Base-by-base conservation (phyloP, 768 basidiomycete genomes). In the Boletus reticulatus region DNA sequence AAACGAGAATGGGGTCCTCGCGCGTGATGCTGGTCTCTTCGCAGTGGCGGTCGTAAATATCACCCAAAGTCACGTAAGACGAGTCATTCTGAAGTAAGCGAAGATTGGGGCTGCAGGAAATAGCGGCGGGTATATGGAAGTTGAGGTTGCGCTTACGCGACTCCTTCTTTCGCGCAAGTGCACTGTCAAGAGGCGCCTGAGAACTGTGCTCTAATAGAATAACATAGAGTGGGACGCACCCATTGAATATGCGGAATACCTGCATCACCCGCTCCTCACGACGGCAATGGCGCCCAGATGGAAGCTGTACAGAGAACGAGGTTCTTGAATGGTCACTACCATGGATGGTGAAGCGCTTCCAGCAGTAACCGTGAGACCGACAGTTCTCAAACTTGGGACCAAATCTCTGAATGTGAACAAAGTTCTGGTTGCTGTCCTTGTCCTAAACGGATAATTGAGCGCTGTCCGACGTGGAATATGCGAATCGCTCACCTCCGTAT, bases 251-350 rank as follows among this genome's bases (percentile, higher is more conserved):
- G n/a, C 97, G 84, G 75, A 96, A 89, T 19, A 97, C 74, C 64
- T 98, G 94, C 71, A 89, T 88, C 43, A 96, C 84, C 48, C 92
- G 80, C 65, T 99, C 96, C 74, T 99, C 96, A 32, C 97, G 82
- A 24, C 97, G 87, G 62, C 86, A 88, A 62, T 91, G 89, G 19
- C 94, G 81, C 49, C 85, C 84, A 34, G 89, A 85, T 11, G 95
- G 94, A 47, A 91, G 77, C 68, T 99, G 97, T 6, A 96, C 92
- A 32, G 88, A 84, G 72, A 98, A 99, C 2, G 91, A 85, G 32
- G 90, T 91, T 48, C 75, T 82, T n/a, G 92, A 88, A 59, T 92
- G 91, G 68, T 98, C 95, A 60, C 84, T 86, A 10, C 95, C 97
- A 61, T 94, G 82, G 61, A 99, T 84, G 0, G 87, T 91, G 67